Conservation (phyloP, 129 eudicot species). For the Ambrosia trifida region DNA sequence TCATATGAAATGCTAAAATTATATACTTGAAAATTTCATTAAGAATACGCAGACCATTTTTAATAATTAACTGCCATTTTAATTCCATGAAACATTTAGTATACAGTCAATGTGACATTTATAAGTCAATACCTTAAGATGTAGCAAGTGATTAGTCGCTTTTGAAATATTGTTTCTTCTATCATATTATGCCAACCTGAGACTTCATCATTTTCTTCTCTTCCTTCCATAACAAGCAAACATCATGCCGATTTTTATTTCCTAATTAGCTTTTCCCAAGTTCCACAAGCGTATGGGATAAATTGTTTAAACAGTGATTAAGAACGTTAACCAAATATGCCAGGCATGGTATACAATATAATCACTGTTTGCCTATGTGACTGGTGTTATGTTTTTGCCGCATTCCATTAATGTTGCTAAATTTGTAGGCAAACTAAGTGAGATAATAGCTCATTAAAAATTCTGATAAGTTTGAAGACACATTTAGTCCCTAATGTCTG, state of each 20-base stretch:
- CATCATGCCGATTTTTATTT: neutral
- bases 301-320: constrained; percentile 10
- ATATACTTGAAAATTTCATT: constrained; percentile 4
- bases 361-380: constrained; percentile 15
- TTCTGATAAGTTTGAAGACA: neutral
- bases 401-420: constrained; percentile 7
- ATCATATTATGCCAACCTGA: constrained; percentile 7
- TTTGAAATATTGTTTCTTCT: constrained; percentile 5
- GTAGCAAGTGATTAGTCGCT: constrained; percentile 6
- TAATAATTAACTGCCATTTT: neutral
- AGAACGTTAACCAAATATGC: neutral
- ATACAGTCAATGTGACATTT: constrained; percentile 16
- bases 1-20: neutral
- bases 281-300: neutral
- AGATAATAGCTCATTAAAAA: constrained; percentile 9
- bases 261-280: neutral
- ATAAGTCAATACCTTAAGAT: constrained; percentile 18
- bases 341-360: neutral
- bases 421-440: constrained; percentile 7
- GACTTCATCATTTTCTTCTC: constrained; percentile 9
- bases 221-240: neutral
- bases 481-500: constrained; percentile 29
- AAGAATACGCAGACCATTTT: neutral
- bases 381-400: constrained; percentile 10
- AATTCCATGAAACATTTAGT: neutral